Evolutionary conservation across 106 monocot species (phyloP), one percentile per base, ranked within the genome.

Genomic region (Ottelia alismoides): DNA sequence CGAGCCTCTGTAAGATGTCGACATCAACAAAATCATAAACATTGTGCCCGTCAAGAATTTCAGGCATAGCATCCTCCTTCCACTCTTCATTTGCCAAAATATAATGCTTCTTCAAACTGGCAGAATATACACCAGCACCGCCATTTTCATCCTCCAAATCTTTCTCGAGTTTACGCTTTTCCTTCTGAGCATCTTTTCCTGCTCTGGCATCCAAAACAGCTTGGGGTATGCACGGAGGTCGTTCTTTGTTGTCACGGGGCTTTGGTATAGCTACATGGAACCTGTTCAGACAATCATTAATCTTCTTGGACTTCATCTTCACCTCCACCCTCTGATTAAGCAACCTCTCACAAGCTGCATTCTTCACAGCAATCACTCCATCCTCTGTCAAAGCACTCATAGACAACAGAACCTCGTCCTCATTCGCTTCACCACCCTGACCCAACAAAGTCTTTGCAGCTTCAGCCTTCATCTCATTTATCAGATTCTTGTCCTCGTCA

Each of bases 61-160:
- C 96, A 10, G 96, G 96, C 72, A 98, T 77, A 6, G 73, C 52
- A 61, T 98, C 96, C 24, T 98, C 89, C 74, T 98, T 98, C 96
- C 96, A 98, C 14, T 85, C 89, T n/a, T 85, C 76, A 31, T 75
- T 25, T 6, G 71, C 85, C 67, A 98, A 73, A 17, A 98, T 53
- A 45, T 98, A 83, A 58, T 90, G 82, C 45, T 98, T 98, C 66
- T 51, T 90, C 3, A 98, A 65, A 52, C 69, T 90, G 10, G 96
- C 85, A 57, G 96, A 98, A 66, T 98, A 98, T 28, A 98, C 96
- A 61, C 96, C 96, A 53, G 96, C 96, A 18, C 96, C 89, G 31
- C 96, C 89, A 70, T 98, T 98, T 56, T 98, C 89, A 2, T 90
- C 49, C 59, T 98, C 96, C 26, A 90, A 50, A 74, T 98, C 96